Evolutionary conservation across 768 basidiomycete genomes (phyloP).

Genomic region (Leccinum sublutescens): DNA sequence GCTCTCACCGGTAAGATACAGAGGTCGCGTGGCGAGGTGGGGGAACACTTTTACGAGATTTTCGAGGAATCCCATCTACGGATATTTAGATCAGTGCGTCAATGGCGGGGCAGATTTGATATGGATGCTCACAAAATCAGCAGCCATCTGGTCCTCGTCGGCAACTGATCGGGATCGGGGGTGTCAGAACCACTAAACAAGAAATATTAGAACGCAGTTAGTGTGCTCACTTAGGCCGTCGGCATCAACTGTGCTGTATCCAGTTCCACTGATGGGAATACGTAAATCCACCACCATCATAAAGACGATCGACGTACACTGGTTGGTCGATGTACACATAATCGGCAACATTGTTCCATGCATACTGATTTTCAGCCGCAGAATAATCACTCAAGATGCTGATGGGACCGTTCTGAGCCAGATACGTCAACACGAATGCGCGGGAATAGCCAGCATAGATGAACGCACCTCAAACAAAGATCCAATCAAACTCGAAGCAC

Average conservation of each 20-base stretch:
- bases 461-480: slow-evolving; percentile 55
- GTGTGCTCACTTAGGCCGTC: slow-evolving; percentile 49
- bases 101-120: background rate
- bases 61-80: slow-evolving; percentile 63
- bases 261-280: slow-evolving; percentile 47
- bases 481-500: slow-evolving; percentile 64
- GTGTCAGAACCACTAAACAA: background rate
- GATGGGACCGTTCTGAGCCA: slow-evolving; percentile 62
- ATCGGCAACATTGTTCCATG: slow-evolving; percentile 52
- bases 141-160: slow-evolving; percentile 61
- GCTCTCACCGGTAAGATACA: slow-evolving; percentile 71
- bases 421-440: background rate
- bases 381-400: slow-evolving; percentile 50
- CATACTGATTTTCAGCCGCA: slow-evolving; percentile 46
- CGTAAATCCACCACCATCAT: background rate
- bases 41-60: slow-evolving; percentile 78
- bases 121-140: slow-evolving; percentile 38
- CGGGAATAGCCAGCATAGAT: background rate
- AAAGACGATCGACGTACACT: slow-evolving; percentile 34
- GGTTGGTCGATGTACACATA: slow-evolving; percentile 75
- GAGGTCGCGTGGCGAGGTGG: slow-evolving; percentile 56
- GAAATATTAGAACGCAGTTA: background rate
- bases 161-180: slow-evolving; percentile 41
- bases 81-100: background rate
- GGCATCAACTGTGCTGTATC: slow-evolving; percentile 60